Conservation (phyloP, 805 yeast genomes). For the Monosporozyma aerobia region DNA sequence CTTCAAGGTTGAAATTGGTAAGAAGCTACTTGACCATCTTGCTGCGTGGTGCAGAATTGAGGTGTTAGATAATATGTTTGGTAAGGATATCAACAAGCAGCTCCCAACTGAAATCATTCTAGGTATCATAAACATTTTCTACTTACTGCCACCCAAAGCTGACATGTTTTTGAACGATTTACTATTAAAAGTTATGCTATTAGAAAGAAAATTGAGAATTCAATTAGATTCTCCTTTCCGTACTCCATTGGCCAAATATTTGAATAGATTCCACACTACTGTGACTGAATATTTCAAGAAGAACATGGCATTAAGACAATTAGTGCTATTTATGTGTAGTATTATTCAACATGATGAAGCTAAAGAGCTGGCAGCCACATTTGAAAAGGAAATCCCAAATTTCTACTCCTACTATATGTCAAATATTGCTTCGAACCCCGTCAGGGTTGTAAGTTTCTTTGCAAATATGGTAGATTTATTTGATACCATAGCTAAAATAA, state of each 20-base stretch:
- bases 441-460: constrained; percentile 35
- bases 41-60: constrained; percentile 93
- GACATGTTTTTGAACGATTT: constrained; percentile 85
- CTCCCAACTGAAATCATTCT: constrained; percentile 78
- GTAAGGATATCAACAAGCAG: constrained; percentile 71
- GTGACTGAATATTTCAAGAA: constrained; percentile 60
- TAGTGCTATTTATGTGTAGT: constrained; percentile 36
- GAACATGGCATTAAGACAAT: constrained; percentile 52
- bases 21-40: constrained; percentile 82
- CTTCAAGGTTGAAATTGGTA: constrained; percentile 94
- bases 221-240: constrained; percentile 85
- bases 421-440: constrained; percentile 33
- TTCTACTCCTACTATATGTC: constrained; percentile 40
- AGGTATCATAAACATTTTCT: constrained; percentile 85
- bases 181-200: constrained; percentile 59
- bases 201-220: constrained; percentile 78
- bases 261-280: constrained; percentile 73
- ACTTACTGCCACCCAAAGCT: constrained; percentile 85
- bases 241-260: constrained; percentile 76
- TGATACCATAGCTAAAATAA: constrained; percentile 39
- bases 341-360: constrained; percentile 27
- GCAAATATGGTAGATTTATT: constrained; percentile 66
- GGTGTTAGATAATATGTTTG: constrained; percentile 64
- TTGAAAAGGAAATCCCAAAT: constrained; percentile 42
- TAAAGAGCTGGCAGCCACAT: constrained; percentile 43